phyloP scores from a whole-genome alignment of 495 filamentous ascomycete species.

The Podospora australis region DNA sequence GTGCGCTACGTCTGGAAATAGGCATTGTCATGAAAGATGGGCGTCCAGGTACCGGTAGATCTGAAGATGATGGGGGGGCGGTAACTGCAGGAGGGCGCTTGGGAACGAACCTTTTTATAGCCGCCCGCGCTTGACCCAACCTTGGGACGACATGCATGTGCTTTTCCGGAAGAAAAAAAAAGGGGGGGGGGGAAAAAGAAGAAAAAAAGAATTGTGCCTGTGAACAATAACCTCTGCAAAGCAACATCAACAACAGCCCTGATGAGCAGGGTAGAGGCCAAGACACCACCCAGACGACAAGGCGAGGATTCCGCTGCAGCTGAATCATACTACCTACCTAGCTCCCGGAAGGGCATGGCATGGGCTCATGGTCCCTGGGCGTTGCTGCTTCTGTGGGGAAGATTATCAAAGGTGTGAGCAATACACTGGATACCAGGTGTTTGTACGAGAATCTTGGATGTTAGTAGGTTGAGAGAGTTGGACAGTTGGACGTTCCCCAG shows the following conservation, averaged over 20 bases:
- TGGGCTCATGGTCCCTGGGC: slow-evolving; percentile 5
- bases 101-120: slow-evolving; percentile 6
- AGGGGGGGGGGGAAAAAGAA: neutral
- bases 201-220: neutral
- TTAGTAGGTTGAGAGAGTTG: no score
- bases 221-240: neutral
- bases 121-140: neutral
- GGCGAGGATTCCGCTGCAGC: slow-evolving; percentile 10
- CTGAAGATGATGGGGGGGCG: neutral
- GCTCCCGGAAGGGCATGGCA: slow-evolving; percentile 5
- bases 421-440: no score
- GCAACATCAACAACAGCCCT: neutral
- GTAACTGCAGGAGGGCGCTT: slow-evolving; percentile 5
- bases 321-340: slow-evolving; percentile 12
- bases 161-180: slow-evolving; percentile 1
- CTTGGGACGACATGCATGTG: slow-evolving; percentile 2
- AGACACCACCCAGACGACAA: slow-evolving; percentile 1
- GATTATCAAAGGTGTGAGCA: no score
- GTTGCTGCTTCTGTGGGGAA: no score
- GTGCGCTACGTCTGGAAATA: slow-evolving; percentile 5
- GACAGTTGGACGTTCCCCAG: no score
- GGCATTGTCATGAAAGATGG: slow-evolving; percentile 11
- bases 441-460: no score
- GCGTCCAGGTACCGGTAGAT: neutral
- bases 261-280: neutral